A percentile compares a stretch with the other conserved stretches of the same genome.
Evolutionary conservation across 1,139 yeast genomes (phyloP).

Genomic region (Hanseniaspora gamundiae): DNA sequence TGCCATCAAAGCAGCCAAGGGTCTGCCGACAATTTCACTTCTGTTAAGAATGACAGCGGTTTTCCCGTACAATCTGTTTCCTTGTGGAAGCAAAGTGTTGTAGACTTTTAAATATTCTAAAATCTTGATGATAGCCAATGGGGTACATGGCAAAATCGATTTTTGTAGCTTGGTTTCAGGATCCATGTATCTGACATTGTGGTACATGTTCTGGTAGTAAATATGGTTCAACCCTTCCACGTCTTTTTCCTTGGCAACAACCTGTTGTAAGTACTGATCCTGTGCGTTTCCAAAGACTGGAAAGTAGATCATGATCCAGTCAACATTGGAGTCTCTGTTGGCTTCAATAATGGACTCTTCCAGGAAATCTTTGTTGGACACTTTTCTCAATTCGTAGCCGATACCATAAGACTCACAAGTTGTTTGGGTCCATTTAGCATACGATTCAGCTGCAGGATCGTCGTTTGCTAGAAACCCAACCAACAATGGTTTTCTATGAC

Average conservation of each 20-base stretch:
- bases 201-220: conserved; percentile 89
- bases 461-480: conserved; percentile 86
- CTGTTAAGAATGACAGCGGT: conserved; percentile 83
- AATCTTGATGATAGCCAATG: conserved; percentile 86
- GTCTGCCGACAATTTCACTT: conserved; percentile 94
- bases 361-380: conserved; percentile 61
- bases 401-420: conserved; percentile 82
- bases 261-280: conserved; percentile 90
- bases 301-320: conserved; percentile 96
- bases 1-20: conserved; percentile 88
- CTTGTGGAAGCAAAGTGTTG: conserved; percentile 69
- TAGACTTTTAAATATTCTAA: conserved; percentile 83
- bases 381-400: conserved; percentile 61
- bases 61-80: conserved; percentile 87
- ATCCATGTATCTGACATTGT: conserved; percentile 77
- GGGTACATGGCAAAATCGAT: conserved; percentile 91
- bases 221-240: conserved; percentile 90
- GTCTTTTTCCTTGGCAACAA: conserved; percentile 71
- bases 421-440: conserved; percentile 92
- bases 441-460: conserved; percentile 92
- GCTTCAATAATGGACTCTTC: conserved; percentile 78
- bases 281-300: conserved; percentile 94
- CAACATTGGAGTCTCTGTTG: conserved; percentile 60
- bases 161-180: conserved; percentile 47
- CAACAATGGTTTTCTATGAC: conserved; percentile 40